phyloP scores from a whole-genome alignment of 1,284 basidiomycete genomes.

The Irpex sp. region DNA sequence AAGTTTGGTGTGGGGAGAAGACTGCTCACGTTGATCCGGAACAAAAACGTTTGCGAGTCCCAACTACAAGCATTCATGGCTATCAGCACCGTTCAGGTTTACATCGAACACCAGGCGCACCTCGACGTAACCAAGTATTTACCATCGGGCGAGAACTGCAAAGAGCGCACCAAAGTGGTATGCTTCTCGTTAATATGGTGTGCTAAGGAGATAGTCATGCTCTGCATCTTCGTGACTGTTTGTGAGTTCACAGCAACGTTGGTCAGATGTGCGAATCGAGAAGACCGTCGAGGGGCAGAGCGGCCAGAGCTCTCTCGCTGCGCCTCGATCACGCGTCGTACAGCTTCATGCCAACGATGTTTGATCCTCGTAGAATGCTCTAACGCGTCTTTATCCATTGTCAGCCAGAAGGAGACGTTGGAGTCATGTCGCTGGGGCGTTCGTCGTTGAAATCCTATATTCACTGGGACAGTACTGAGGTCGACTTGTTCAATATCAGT shows the following conservation, averaged over 20 bases:
- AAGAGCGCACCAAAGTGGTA: background rate
- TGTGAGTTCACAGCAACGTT: background rate
- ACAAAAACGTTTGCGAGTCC: background rate
- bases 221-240: background rate
- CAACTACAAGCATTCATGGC: background rate
- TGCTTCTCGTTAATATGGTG: background rate
- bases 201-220: conserved; percentile 1
- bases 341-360: conserved; percentile 9
- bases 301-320: background rate
- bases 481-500: background rate
- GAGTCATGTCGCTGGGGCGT: background rate
- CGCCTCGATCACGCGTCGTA: background rate
- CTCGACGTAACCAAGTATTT: conserved; percentile 6
- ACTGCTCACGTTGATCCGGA: background rate
- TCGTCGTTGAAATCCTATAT: background rate
- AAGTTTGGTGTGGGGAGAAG: background rate
- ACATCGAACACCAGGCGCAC: background rate
- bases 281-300: background rate
- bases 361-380: background rate
- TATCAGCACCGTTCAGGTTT: background rate
- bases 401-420: conserved; percentile 3
- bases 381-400: background rate
- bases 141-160: conserved; percentile 6
- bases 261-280: background rate
- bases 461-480: background rate